phyloP scores from a whole-genome alignment of 2,329 filamentous ascomycete genomes.

The Diaporthe vexans region DNA sequence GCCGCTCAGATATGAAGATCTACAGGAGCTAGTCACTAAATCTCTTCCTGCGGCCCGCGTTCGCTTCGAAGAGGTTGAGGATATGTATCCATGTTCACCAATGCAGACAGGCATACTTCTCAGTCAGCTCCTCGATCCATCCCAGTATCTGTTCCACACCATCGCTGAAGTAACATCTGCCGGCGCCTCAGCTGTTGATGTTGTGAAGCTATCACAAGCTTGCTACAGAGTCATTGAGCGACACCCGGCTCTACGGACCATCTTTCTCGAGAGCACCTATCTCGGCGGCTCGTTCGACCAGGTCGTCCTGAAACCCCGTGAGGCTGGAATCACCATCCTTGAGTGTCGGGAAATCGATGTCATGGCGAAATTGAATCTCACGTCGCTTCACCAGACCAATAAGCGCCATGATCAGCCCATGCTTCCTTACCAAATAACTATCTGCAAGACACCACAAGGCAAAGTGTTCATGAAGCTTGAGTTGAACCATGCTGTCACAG shows the following conservation, averaged over 20 bases:
- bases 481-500: slow-evolving; percentile 45
- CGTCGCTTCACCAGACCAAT: not conserved
- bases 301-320: slow-evolving; percentile 41
- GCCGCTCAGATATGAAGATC: slow-evolving; percentile 43
- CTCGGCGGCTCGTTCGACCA: slow-evolving; percentile 45
- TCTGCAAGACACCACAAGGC: slow-evolving; percentile 42
- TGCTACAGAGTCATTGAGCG: slow-evolving; percentile 45
- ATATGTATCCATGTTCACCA: slow-evolving; percentile 46
- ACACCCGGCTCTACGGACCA: slow-evolving; percentile 44
- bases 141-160: slow-evolving; percentile 44
- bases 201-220: slow-evolving; percentile 35
- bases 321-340: slow-evolving; percentile 43
- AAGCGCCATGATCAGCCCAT: not conserved
- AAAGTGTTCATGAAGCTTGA: slow-evolving; percentile 43
- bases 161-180: slow-evolving; percentile 41
- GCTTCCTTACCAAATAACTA: slow-evolving; percentile 17
- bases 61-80: slow-evolving; percentile 44
- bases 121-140: slow-evolving; percentile 44
- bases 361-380: not conserved
- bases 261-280: slow-evolving; percentile 45
- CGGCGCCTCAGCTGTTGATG: slow-evolving; percentile 22
- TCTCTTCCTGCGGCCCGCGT: slow-evolving; percentile 38
- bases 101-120: slow-evolving; percentile 47
- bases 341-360: slow-evolving; percentile 36
- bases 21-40: slow-evolving; percentile 40